phyloP scores from a whole-genome alignment of 2,329 filamentous ascomycete species.

The Monilinia aucupariae region DNA sequence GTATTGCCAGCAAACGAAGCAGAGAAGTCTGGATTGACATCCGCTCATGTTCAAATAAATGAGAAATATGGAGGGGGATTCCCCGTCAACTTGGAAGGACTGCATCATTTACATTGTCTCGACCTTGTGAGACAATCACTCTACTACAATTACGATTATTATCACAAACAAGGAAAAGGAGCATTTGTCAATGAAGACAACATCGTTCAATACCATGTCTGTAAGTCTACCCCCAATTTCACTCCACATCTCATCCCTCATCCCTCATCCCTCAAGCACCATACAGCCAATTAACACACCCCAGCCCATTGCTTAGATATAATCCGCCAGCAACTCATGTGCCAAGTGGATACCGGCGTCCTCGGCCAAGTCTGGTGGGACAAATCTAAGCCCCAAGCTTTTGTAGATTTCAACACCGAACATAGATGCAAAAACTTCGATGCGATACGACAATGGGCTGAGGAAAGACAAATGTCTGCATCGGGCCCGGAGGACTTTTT shows the following conservation, averaged over 20 bases:
- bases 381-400: slow-evolving; percentile 37
- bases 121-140: slow-evolving; percentile 48
- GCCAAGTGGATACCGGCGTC: slow-evolving; percentile 47
- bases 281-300: neutral
- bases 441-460: slow-evolving; percentile 46
- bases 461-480: slow-evolving; percentile 41
- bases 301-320: slow-evolving; percentile 51
- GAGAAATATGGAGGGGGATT: slow-evolving; percentile 49
- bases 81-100: slow-evolving; percentile 43
- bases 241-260: no score
- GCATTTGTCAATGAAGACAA: slow-evolving; percentile 46
- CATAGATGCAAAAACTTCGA: slow-evolving; percentile 52
- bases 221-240: slow-evolving; percentile 36
- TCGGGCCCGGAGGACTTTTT: slow-evolving; percentile 30
- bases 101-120: slow-evolving; percentile 48
- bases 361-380: slow-evolving; percentile 52
- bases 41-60: slow-evolving; percentile 47
- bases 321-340: slow-evolving; percentile 52
- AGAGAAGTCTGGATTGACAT: slow-evolving; percentile 39
- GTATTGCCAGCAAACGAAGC: slow-evolving; percentile 41
- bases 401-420: slow-evolving; percentile 50
- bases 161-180: slow-evolving; percentile 40
- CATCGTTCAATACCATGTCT: slow-evolving; percentile 46
- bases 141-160: slow-evolving; percentile 50
- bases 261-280: neutral